Evolutionary conservation across 2,329 filamentous ascomycete species (phyloP).

Genomic region (Diplodia corticola): DNA sequence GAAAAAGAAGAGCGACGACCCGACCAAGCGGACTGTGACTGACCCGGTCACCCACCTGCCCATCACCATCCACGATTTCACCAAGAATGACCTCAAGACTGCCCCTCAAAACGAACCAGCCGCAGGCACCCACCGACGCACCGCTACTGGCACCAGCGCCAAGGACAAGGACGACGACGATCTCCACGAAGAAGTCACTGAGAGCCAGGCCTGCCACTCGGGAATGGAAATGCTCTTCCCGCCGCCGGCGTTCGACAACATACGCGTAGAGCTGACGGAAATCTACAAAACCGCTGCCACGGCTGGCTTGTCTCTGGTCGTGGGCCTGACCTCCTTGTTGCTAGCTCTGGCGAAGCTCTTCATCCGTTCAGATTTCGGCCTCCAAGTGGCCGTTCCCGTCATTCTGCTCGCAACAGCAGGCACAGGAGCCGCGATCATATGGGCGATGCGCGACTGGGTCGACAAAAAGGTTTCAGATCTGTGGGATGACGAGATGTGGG

Average conservation of each 20-base stretch:
- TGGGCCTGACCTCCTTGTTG: conserved; percentile 40
- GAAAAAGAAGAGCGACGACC: conserved; percentile 50
- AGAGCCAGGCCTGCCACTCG: conserved; percentile 25
- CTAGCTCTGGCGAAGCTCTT: conserved; percentile 27
- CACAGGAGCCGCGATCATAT: conserved; percentile 38
- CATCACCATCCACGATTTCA: conserved; percentile 68
- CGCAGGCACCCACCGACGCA: conserved; percentile 41
- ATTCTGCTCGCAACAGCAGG: conserved; percentile 28
- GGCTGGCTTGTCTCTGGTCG: conserved; percentile 38
- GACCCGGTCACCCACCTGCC: conserved; percentile 73
- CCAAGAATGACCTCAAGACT: conserved; percentile 59
- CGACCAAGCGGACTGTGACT: conserved; percentile 62
- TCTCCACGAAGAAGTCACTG: conserved; percentile 44
- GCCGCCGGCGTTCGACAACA: conserved; percentile 51
- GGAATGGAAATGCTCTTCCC: conserved; percentile 56
- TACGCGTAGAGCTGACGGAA: conserved; percentile 46
- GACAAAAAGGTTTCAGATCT: conserved; percentile 61
- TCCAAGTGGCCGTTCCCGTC: conserved; percentile 32
- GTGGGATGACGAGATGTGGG: conserved; percentile 71
- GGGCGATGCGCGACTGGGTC: conserved; percentile 60
- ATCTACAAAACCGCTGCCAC: conserved; percentile 50
- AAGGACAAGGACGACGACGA: conserved; percentile 43
- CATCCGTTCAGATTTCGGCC: conserved; percentile 6
- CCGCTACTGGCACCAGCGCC: conserved; percentile 47
- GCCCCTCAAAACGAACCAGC: conserved; percentile 49